A percentile compares a stretch with the other conserved stretches of the same genome.
These are phyloP conservation scores for Hypocreales sp. DNA, from an alignment of 2,329 filamentous ascomycete species.

Conservation along the genomic window DNA sequence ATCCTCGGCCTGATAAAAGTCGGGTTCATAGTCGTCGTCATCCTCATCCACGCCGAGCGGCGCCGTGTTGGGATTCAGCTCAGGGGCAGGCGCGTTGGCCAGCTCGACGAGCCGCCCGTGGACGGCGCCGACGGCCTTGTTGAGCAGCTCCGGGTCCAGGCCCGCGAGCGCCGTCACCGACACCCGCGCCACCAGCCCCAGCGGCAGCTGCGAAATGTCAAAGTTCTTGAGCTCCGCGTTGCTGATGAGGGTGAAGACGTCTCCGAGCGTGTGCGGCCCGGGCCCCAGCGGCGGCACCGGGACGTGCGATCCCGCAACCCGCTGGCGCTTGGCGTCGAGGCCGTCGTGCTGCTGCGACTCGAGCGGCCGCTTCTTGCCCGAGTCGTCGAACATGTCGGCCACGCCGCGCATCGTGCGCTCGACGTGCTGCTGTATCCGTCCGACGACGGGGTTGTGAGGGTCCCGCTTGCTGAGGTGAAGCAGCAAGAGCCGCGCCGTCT, in stretches of 20 bases:
- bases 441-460: conserved; percentile 58
- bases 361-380: conserved; percentile 59
- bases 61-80: conserved; percentile 40
- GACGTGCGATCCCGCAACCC: conserved; percentile 31
- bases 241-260: conserved; percentile 70
- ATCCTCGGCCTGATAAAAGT: conserved; percentile 64
- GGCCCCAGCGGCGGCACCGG: conserved; percentile 57
- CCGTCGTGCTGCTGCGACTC: conserved; percentile 56
- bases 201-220: conserved; percentile 66
- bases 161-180: conserved; percentile 63
- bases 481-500: conserved; percentile 72
- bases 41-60: conserved; percentile 61
- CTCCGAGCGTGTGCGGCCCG: conserved; percentile 63
- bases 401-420: conserved; percentile 69
- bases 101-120: conserved; percentile 32
- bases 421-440: conserved; percentile 74
- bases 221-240: conserved; percentile 64
- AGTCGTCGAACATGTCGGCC: conserved; percentile 65
- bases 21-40: conserved; percentile 77
- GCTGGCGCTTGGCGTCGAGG: conserved; percentile 71
- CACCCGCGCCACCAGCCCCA: conserved; percentile 63
- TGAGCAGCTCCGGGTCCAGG: conserved; percentile 52
- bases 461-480: conserved; percentile 78
- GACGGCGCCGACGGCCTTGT: conserved; percentile 55
- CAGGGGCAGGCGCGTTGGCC: conserved; percentile 26